A percentile compares a stretch with the other conserved stretches of the same genome.
phyloP scores from a whole-genome alignment of 2,329 filamentous ascomycete species.

The Cladorrhinum sp. region DNA sequence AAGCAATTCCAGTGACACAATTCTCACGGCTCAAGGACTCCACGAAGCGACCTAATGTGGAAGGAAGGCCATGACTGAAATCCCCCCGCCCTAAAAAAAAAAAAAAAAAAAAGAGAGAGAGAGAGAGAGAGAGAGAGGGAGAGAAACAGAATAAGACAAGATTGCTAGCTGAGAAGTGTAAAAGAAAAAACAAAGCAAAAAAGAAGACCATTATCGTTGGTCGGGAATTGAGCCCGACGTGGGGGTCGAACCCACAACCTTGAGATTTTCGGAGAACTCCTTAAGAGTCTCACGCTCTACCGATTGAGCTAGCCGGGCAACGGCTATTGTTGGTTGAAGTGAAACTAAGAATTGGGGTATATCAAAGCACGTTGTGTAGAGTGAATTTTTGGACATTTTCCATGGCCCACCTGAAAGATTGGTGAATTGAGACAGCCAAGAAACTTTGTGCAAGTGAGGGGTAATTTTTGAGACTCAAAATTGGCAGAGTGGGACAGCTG shows the following conservation, averaged over 20 bases:
- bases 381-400: too few species aligned
- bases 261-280: slow-evolving; percentile 10
- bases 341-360: background rate
- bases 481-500: background rate
- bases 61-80: too few species aligned
- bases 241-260: background rate
- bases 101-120: too few species aligned
- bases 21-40: too few species aligned
- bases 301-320: slow-evolving; percentile 63
- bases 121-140: too few species aligned
- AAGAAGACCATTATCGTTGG: background rate
- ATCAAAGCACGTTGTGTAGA: background rate
- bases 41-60: too few species aligned
- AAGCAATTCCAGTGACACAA: too few species aligned
- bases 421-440: background rate
- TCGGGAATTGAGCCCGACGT: background rate
- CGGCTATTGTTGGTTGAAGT: background rate
- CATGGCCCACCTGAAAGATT: background rate
- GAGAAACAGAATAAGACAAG: background rate
- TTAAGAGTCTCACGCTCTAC: slow-evolving; percentile 73
- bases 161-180: too few species aligned
- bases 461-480: background rate
- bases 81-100: too few species aligned
- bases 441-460: background rate
- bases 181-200: background rate